phyloP scores from a whole-genome alignment of 1,284 basidiomycete species.

The Wallemia mellicola region DNA sequence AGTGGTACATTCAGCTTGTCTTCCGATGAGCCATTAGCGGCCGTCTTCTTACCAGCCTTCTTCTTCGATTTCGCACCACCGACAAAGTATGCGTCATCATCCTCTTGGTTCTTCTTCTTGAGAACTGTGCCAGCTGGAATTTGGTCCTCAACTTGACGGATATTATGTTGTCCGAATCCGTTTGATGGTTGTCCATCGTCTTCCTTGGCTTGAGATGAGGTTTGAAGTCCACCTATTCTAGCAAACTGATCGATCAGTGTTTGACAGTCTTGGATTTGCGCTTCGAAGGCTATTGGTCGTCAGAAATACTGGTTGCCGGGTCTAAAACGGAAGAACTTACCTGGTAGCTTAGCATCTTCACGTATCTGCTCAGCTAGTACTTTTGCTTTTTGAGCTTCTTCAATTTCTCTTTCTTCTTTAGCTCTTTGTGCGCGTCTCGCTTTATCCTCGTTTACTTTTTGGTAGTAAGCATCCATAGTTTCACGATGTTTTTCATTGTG shows the following conservation, averaged over 20 bases:
- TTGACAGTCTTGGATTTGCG: constrained; percentile 87
- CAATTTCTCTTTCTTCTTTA: constrained; percentile 47
- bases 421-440: constrained; percentile 49
- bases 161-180: constrained; percentile 40
- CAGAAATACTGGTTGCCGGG: too few relatives aligned
- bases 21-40: constrained; percentile 16
- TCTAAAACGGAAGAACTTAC: too few relatives aligned
- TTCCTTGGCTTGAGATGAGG: constrained; percentile 6
- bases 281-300: constrained; percentile 80
- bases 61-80: constrained; percentile 33
- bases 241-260: constrained; percentile 72
- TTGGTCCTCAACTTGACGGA: constrained; percentile 48
- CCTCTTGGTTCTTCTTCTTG: constrained; percentile 73
- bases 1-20: constrained; percentile 48
- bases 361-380: constrained; percentile 51
- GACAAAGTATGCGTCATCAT: constrained; percentile 63
- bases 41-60: constrained; percentile 32
- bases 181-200: too few relatives aligned
- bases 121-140: constrained; percentile 37
- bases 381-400: constrained; percentile 53
- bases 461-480: constrained; percentile 30
- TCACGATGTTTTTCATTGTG: constrained; percentile 39
- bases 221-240: constrained; percentile 27
- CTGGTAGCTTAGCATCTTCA: constrained; percentile 66
- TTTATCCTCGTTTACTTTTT: constrained; percentile 24